Base-by-base conservation (phyloP, 2,329 filamentous ascomycete genomes). In the Fusarium sarcochroum region DNA sequence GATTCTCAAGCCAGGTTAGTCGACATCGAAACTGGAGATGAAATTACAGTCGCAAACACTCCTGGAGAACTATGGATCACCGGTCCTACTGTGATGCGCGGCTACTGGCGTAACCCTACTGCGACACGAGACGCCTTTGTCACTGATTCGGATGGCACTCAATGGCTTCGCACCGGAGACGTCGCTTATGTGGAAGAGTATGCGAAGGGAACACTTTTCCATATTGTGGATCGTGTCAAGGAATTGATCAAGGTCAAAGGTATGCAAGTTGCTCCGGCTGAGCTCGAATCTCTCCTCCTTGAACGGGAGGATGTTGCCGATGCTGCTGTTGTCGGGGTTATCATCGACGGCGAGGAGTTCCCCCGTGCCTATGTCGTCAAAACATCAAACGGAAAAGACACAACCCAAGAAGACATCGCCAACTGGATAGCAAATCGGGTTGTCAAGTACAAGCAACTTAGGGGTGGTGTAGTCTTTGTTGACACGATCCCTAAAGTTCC, bases 141-240 rank as follows among this genome's bases (percentile, higher is more conserved):
- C 32, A 71, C 77, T 7, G 85, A 86, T 63, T 62, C 75, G 3
- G 80, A 83, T 60, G 85, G 84, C 45, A 84, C 80, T 30, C 79
- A 89, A 18, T 94, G 92, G 92, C 78, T 94, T 63, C 89, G 88
- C 74, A 94, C 91, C 1, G 92, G 92, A 4, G 92, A 94, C 69
- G 86, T 94, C 49, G 91, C 87, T 17, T 91, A 88, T 72, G 84
- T 93, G 64, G 83, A 89, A 52, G 83, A 84, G 30, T 87, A 89
- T 70, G 83, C 85, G 61, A 73, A 79, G 0, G 85, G 85, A 15
- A 81, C 78, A 1, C 77, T 81, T 49, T 82, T 85, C 69, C 87
- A 87, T 77, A 91, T 97, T 59, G 91, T 94, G 32, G 92, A 95
- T 77, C 86, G 92, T 38, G 87, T 88, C 53, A 80, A 95, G 84